Percentiles rank a stretch among this genome's conserved stretches.
phyloP scores from a whole-genome alignment of 176 grass and related monocot genomes.

The Hsuehochloa calcarea region DNA sequence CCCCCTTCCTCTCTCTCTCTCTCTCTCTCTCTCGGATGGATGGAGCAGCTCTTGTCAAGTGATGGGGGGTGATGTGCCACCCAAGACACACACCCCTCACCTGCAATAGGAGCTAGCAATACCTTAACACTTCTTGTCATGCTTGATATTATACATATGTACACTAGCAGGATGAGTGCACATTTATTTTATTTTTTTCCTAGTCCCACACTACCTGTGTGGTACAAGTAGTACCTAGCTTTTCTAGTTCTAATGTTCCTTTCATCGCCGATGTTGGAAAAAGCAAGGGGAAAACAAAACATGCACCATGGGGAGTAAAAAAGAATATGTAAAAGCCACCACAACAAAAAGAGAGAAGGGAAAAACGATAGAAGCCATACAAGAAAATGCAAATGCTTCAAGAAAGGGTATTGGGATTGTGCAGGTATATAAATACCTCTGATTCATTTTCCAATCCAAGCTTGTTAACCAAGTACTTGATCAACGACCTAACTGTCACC shows the following conservation, averaged over 20 bases:
- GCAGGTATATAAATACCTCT: slow-evolving; percentile 49
- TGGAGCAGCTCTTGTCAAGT: slow-evolving; percentile 44
- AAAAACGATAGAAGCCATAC: neutral
- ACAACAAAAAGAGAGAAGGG: neutral
- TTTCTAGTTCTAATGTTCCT: slow-evolving; percentile 59
- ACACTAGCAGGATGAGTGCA: neutral
- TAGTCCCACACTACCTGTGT: slow-evolving; percentile 48
- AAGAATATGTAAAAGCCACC: slow-evolving; percentile 21
- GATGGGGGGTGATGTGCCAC: slow-evolving; percentile 46
- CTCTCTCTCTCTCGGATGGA: neutral
- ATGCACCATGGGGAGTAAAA: slow-evolving; percentile 31
- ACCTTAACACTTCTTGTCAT: neutral
- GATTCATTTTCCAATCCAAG: slow-evolving; percentile 76
- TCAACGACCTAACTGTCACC: slow-evolving; percentile 70
- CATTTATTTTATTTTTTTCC: neutral
- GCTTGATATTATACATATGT: neutral
- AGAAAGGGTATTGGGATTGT: neutral
- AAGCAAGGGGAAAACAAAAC: slow-evolving; percentile 30
- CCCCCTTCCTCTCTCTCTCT: neutral
- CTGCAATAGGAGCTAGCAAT: slow-evolving; percentile 36
- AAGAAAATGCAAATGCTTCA: slow-evolving; percentile 17
- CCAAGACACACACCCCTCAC: slow-evolving; percentile 60
- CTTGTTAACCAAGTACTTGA: slow-evolving; percentile 80
- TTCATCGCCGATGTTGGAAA: slow-evolving; percentile 55
- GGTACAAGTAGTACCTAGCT: slow-evolving; percentile 41